Base-by-base conservation (phyloP, 1,284 basidiomycete genomes). In the Kwoniella shivajii region DNA sequence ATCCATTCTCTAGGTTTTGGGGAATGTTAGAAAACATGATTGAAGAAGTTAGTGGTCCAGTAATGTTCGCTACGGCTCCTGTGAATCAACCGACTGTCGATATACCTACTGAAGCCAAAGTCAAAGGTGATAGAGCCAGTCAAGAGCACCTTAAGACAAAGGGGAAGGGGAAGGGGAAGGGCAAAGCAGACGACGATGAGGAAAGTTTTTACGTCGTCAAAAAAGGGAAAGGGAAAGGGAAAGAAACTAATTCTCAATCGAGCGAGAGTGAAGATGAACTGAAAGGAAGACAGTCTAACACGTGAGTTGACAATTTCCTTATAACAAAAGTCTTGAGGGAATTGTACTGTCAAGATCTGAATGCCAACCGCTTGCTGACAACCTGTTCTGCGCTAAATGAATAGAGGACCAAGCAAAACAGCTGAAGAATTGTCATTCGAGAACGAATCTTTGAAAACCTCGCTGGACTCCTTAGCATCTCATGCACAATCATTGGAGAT, bases 1-100 rank as follows among this genome's bases (percentile, higher is more conserved):
- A 79, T 53, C 76, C 76, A 4, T 79, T 78, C 59, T 65, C 62
- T 1, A 56, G 74, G n/a, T 79, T 79, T 60, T 79, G 78, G 78
- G 74, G 71, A 7, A 73, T 73, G 61, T 58, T 79, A 20, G 77
- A 79, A 53, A 77, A 73, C 43, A 72, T 72, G 63, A 50, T 76
- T 29, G 76, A 78, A 18, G 72, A 76, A 46, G 74, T 78, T 24
- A 71, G 68, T 36, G 73, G 75, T 50, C 76, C 78, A 1, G 72
- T 76, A 2, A 75, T 74, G 4, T 78, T 78, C 47, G 72, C 76
- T 18, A 66, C 62, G 41, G 68, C 68, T 3, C 69, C 74, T 2
- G 36, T 74, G 27, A 63, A 50, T 20, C 22, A 3, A 20, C 14
- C 31, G 10, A 30, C 43, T 45, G 27, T 29, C 14, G 24, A 27